These are phyloP conservation scores for Stropharia rugosoannulata DNA, from an alignment of 768 basidiomycete species.

Conservation along the genomic window DNA sequence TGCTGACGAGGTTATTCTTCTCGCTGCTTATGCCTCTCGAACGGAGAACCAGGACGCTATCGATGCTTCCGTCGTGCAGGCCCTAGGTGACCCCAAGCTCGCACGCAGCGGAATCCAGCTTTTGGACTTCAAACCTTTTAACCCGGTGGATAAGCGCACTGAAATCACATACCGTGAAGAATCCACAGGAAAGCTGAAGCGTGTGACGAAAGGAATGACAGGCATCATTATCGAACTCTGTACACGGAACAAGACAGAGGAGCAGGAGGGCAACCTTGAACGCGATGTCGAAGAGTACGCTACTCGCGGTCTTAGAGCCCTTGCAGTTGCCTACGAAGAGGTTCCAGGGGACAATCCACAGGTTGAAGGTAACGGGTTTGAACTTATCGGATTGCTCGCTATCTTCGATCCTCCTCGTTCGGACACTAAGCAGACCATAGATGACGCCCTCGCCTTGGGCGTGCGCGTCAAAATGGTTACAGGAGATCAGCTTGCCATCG, in stretches of 20 bases:
- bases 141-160: conserved; percentile 98
- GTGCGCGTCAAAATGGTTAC: conserved; percentile 99
- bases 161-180: conserved; percentile 98
- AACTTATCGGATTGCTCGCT: conserved; percentile 94
- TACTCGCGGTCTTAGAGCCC: conserved; percentile 92
- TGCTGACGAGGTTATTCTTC: conserved; percentile 87
- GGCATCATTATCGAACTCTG: conserved; percentile 98
- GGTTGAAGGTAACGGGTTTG: conserved; percentile 93
- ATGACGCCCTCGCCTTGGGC: conserved; percentile 93
- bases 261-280: conserved; percentile 88
- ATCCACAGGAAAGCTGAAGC: conserved; percentile 90
- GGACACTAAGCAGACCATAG: conserved; percentile 99
- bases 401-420: conserved; percentile 98
- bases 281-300: conserved; percentile 96
- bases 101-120: conserved; percentile 94
- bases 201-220: conserved; percentile 99
- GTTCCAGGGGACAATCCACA: conserved; percentile 80
- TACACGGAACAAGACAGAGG: conserved; percentile 94
- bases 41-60: conserved; percentile 99
- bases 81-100: conserved; percentile 64
- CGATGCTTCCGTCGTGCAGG: conserved; percentile 81
- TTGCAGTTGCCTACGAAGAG: conserved; percentile 96
- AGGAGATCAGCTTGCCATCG: conserved; percentile 98
- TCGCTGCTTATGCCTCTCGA: conserved; percentile 94
- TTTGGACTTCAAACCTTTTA: conserved; percentile 99